These are phyloP conservation scores for Hibiscus mutabilis DNA, from an alignment of 345 rosid species.

Conservation along the genomic window DNA sequence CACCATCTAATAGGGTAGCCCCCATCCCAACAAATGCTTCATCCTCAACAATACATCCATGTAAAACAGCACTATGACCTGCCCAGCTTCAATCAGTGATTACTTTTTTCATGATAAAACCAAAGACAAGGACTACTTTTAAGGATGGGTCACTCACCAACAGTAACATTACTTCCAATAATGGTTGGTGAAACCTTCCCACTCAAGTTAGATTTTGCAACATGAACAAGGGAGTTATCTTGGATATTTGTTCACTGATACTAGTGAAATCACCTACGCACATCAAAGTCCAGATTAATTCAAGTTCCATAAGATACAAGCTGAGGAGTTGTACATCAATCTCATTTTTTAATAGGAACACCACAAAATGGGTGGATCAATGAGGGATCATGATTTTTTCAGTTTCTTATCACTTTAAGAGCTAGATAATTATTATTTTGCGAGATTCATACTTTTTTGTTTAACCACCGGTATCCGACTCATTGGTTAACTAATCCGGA, in stretches of 20 bases:
- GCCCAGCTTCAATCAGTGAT: conserved; percentile 17
- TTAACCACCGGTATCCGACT: no score
- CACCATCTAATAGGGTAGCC: conserved; percentile 78
- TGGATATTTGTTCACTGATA: conserved; percentile 68
- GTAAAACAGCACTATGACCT: conserved; percentile 41
- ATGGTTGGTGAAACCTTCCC: conserved; percentile 75
- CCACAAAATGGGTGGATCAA: neutral
- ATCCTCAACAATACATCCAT: conserved; percentile 76
- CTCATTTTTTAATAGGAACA: neutral
- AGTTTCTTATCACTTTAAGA: neutral
- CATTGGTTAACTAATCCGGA: no score
- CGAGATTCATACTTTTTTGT: neutral
- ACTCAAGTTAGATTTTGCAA: conserved; percentile 69
- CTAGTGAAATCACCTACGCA: conserved; percentile 64
- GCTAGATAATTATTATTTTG: neutral
- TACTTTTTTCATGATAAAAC: conserved; percentile 6
- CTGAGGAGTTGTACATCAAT: neutral
- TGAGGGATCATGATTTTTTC: neutral
- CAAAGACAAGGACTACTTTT: neutral
- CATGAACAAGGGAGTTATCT: conserved; percentile 75
- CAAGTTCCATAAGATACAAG: neutral
- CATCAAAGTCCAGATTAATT: neutral
- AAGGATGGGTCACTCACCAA: conserved; percentile 32
- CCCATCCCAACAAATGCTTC: conserved; percentile 81
- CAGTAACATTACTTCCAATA: conserved; percentile 73